These are phyloP conservation scores for Penicillium salamii DNA, from an alignment of 495 filamentous ascomycete species.

Conservation along the genomic window DNA sequence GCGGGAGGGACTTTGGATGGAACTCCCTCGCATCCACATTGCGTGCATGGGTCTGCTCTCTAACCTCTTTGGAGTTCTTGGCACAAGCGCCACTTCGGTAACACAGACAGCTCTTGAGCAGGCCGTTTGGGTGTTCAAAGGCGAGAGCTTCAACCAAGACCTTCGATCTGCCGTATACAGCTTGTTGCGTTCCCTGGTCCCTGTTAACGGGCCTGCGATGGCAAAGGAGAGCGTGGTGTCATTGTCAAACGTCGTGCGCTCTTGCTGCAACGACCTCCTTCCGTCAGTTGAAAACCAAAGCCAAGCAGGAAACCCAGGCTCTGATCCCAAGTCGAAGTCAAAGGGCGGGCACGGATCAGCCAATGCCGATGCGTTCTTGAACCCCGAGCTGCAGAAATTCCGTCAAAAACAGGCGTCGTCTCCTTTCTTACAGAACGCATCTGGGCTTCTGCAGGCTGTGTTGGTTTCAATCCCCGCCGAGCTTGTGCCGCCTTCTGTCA, in stretches of 20 bases:
- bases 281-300: conserved; percentile 37
- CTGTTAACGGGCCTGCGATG: conserved; percentile 59
- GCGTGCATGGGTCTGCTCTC: conserved; percentile 59
- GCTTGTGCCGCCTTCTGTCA: conserved; percentile 58
- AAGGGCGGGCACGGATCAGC: conserved; percentile 34
- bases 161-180: conserved; percentile 61
- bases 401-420: conserved; percentile 16
- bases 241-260: conserved; percentile 53
- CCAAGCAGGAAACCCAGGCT: conserved; percentile 21
- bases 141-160: conserved; percentile 53
- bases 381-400: conserved; percentile 30
- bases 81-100: conserved; percentile 49
- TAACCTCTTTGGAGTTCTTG: conserved; percentile 52
- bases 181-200: conserved; percentile 54
- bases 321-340: conserved; percentile 32
- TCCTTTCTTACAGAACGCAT: conserved; percentile 44
- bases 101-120: conserved; percentile 63
- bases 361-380: conserved; percentile 58
- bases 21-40: conserved; percentile 70
- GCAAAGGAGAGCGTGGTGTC: conserved; percentile 58
- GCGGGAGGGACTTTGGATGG: conserved; percentile 66
- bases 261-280: conserved; percentile 64
- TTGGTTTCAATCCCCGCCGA: conserved; percentile 59
- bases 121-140: conserved; percentile 62
- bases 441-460: conserved; percentile 56